A percentile compares a stretch with the other conserved stretches of the same genome.
phyloP scores from a whole-genome alignment of 2,329 filamentous ascomycete species.

The Fusarium duplospermum region DNA sequence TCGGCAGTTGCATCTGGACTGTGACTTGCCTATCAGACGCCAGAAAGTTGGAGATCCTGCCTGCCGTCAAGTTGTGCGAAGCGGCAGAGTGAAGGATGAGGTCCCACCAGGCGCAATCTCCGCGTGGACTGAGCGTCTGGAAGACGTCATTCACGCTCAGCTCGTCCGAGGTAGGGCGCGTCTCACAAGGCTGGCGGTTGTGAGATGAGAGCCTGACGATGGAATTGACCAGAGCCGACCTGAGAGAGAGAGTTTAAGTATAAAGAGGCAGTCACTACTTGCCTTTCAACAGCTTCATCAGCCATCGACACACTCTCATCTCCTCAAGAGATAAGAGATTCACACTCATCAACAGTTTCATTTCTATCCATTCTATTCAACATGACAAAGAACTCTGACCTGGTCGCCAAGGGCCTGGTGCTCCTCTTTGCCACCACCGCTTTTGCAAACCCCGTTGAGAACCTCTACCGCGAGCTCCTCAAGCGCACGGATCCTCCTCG shows the following conservation, averaged over 20 bases:
- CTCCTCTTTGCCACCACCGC: background rate
- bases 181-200: background rate
- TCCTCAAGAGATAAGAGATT: background rate
- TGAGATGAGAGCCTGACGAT: background rate
- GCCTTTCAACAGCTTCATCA: background rate
- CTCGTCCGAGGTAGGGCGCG: background rate
- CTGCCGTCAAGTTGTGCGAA: background rate
- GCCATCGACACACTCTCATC: background rate
- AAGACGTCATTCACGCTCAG: background rate
- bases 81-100: background rate
- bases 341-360: background rate
- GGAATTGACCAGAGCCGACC: too few species aligned
- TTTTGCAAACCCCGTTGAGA: background rate
- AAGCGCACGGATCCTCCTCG: background rate
- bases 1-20: background rate
- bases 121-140: background rate
- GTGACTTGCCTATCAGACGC: background rate
- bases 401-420: background rate
- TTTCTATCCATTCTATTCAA: background rate
- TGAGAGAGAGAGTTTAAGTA: background rate
- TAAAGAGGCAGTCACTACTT: background rate
- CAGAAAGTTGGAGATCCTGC: background rate
- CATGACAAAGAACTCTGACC: background rate
- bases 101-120: background rate
- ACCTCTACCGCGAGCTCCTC: background rate